A percentile compares a stretch with the other conserved stretches of the same genome.
These are phyloP conservation scores for Cladosporium sp. DNA, from an alignment of 2,329 filamentous ascomycete genomes.

Conservation along the genomic window DNA sequence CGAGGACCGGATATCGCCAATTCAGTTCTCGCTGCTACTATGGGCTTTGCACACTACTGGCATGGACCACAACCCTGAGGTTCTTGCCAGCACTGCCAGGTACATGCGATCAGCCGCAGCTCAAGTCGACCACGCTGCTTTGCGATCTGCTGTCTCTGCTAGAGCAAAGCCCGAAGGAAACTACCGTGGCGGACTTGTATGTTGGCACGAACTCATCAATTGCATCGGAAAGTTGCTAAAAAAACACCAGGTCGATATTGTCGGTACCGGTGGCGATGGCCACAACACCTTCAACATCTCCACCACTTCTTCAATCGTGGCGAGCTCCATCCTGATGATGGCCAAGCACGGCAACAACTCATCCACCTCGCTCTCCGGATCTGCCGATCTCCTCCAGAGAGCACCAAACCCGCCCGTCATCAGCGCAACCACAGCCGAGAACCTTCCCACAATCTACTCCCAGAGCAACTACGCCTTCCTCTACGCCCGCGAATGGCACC, in stretches of 20 bases:
- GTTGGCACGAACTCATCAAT: slow-evolving; percentile 35
- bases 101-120: slow-evolving; percentile 82
- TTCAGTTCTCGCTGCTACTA: slow-evolving; percentile 82
- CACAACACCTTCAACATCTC: slow-evolving; percentile 99
- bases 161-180: slow-evolving; percentile 67
- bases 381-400: slow-evolving; percentile 82
- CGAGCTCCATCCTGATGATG: slow-evolving; percentile 79
- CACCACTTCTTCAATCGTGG: slow-evolving; percentile 90
- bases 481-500: slow-evolving; percentile 94
- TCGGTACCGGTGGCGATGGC: slow-evolving; percentile 92
- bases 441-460: slow-evolving; percentile 72
- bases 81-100: slow-evolving; percentile 80
- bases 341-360: slow-evolving; percentile 97
- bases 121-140: slow-evolving; percentile 64
- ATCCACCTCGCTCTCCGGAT: slow-evolving; percentile 92
- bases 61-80: slow-evolving; percentile 79
- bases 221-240: too few relatives aligned
- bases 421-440: slow-evolving; percentile 69
- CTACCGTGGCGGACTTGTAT: slow-evolving; percentile 82
- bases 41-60: slow-evolving; percentile 91
- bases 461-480: slow-evolving; percentile 91
- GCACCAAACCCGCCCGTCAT: slow-evolving; percentile 77
- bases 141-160: slow-evolving; percentile 63
- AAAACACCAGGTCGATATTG: slow-evolving; percentile 96
- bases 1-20: slow-evolving; percentile 82